Evolutionary conservation across 345 rosid species (phyloP).

Genomic region (Combretum micranthum): DNA sequence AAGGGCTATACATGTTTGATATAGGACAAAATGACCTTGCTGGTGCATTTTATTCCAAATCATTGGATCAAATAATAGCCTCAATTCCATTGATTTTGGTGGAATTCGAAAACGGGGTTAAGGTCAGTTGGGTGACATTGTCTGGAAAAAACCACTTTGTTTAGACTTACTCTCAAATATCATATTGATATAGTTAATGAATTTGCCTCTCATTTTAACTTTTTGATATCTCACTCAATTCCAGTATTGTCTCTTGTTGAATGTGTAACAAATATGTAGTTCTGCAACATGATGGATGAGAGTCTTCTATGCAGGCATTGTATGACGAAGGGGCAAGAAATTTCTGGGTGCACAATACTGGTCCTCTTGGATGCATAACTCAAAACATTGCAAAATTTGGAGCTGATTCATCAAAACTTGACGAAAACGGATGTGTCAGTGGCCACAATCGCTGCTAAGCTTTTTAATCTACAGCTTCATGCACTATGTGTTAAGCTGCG

Average conservation of each 20-base stretch:
- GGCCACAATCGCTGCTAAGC: constrained; percentile 80
- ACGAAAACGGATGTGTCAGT: constrained; percentile 70
- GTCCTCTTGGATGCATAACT: constrained; percentile 90
- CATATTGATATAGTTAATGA: no score
- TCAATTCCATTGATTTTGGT: constrained; percentile 55
- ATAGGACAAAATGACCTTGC: constrained; percentile 97
- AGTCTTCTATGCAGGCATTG: constrained; percentile 32
- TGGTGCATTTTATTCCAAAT: constrained; percentile 88
- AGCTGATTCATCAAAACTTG: constrained; percentile 72
- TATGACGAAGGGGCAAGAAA: constrained; percentile 84
- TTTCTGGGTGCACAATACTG: constrained; percentile 93
- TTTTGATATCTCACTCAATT: no score
- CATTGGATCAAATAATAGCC: constrained; percentile 75
- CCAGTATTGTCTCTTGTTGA: no score
- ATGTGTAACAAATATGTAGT: not conserved
- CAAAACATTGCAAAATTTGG: constrained; percentile 89
- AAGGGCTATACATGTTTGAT: constrained; percentile 82
- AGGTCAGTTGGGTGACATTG: constrained; percentile 30
- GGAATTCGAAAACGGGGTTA: constrained; percentile 67
- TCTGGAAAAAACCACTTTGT: not conserved
- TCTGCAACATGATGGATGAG: not conserved
- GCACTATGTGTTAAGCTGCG: constrained; percentile 58
- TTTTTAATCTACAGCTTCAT: constrained; percentile 84
- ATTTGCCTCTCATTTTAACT: no score
- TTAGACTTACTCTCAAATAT: no score